Base-by-base conservation (phyloP, 768 basidiomycete genomes). In the Trametes sanguinea region DNA sequence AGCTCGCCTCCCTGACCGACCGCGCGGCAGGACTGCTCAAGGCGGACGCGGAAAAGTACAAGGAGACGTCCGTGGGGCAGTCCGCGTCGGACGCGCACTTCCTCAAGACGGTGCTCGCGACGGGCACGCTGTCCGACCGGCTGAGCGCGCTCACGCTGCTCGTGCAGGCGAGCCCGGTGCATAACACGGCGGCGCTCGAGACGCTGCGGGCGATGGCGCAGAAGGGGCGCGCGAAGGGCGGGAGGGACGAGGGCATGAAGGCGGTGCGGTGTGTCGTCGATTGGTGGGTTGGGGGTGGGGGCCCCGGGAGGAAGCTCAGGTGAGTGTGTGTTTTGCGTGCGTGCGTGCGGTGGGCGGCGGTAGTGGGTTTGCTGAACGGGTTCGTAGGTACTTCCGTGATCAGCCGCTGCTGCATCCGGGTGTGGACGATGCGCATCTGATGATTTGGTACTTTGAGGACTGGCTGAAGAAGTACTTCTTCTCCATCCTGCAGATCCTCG, bases 381-480 rank as follows among this genome's bases (percentile, higher is more conserved):
- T 22, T 22, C 22, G 22, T 22, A 96, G 95, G 72, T 95, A 95
- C 73, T 92, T 96, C 71, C 89, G 92, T 7, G 95, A 96, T 71
- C 95, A 95, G 68, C 88, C 90, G 11, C 73, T 93, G 54, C 72
- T 77, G 1, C 87, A 89, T 71, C 81, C 85, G 0, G 74, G 76
- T 16, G 79, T 84, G 32, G 87, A 88, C 0, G 90, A 95, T 59
- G 79, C 84, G 54, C 85, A 92, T 71, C 75, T 98, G 0, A 68
- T 95, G 5, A 60, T 89, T 3, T 98, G 91, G 88, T 89, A 89
- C 63, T 98, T 97, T 73, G 97, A 99, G 74, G 96, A 98, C 68
- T 98, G 94, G 92, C 73, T 98, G 52, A 99, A 99, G 76, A 95
- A 94, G 65, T 98, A 89, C 74, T 98, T 97, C 77, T 98, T 96